Conservation (phyloP, 805 yeast species). For the Saccharomycopsis javanensis region DNA sequence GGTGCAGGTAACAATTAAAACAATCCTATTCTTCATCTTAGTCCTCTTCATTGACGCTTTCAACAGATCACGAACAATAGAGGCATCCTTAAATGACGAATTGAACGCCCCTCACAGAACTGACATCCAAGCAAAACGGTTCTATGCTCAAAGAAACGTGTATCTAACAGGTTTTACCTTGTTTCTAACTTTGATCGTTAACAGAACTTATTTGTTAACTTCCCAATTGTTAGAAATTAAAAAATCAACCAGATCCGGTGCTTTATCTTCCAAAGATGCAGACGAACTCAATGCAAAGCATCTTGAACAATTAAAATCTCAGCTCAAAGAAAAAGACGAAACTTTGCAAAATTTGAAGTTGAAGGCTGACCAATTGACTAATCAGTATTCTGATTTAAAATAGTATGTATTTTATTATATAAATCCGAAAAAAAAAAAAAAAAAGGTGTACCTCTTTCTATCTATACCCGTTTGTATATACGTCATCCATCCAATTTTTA, state of each 20-base stretch:
- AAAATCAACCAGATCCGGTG: slow-evolving; percentile 39
- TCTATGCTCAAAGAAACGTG: slow-evolving; percentile 94
- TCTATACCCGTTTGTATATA: no score
- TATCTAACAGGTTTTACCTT: slow-evolving; percentile 92
- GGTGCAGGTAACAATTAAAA: slow-evolving; percentile 68
- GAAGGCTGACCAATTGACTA: slow-evolving; percentile 57
- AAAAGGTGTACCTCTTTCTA: no score
- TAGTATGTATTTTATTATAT: no score
- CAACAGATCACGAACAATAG: slow-evolving; percentile 67
- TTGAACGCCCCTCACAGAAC: slow-evolving; percentile 21
- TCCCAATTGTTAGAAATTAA: slow-evolving; percentile 52
- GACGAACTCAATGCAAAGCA: slow-evolving; percentile 27
- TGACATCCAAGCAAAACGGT: slow-evolving; percentile 82
- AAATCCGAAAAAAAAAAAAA: no score
- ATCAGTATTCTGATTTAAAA: slow-evolving; percentile 38
- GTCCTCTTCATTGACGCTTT: slow-evolving; percentile 82
- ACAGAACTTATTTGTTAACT: slow-evolving; percentile 74
- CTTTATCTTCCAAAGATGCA: slow-evolving; percentile 22
- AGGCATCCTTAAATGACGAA: slow-evolving; percentile 43
- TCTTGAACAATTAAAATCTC: slow-evolving; percentile 38
- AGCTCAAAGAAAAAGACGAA: slow-evolving; percentile 49
- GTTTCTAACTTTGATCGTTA: slow-evolving; percentile 75
- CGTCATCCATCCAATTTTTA: no score
- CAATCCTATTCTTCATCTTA: slow-evolving; percentile 73
- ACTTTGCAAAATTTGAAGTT: slow-evolving; percentile 60